These are phyloP conservation scores for Nymphaea colorata DNA, from an alignment of 164 flowering plant genomes.

Conservation along the genomic window DNA sequence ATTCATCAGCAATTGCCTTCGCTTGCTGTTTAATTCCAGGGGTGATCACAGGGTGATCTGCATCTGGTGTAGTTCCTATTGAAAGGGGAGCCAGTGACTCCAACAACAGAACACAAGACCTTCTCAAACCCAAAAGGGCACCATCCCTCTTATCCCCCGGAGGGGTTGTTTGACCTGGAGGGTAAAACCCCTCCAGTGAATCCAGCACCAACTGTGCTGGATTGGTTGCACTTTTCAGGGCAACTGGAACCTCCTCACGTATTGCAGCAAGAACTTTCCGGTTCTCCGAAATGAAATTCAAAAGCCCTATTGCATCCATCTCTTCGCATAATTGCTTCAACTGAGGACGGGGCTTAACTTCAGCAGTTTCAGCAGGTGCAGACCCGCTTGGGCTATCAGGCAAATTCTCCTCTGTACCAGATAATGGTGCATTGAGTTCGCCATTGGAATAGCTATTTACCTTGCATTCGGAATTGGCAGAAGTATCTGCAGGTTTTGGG, in stretches of 20 bases:
- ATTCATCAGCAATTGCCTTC: slow-evolving; percentile 64
- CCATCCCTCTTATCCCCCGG: slow-evolving; percentile 75
- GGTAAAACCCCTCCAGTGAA: slow-evolving; percentile 69
- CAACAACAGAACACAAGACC: slow-evolving; percentile 94
- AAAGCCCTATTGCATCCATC: slow-evolving; percentile 79
- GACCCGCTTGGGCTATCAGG: slow-evolving; percentile 18
- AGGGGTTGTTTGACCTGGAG: slow-evolving; percentile 23
- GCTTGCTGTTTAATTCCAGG: slow-evolving; percentile 54
- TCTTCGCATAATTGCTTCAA: slow-evolving; percentile 65
- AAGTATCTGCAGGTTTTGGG: slow-evolving; percentile 20
- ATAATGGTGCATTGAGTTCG: slow-evolving; percentile 22
- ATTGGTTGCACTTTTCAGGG: slow-evolving; percentile 52
- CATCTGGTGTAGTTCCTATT: slow-evolving; percentile 1
- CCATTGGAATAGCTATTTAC: slow-evolving; percentile 43
- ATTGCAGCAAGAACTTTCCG: slow-evolving; percentile 77
- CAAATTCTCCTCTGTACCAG: slow-evolving; percentile 27
- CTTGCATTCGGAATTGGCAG: slow-evolving; percentile 26
- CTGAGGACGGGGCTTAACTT: slow-evolving; percentile 40
- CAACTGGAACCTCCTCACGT: slow-evolving; percentile 76
- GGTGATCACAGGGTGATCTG: slow-evolving; percentile 29
- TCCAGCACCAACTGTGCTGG: slow-evolving; percentile 67
- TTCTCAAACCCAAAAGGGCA: slow-evolving; percentile 58
- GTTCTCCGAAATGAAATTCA: slow-evolving; percentile 85
- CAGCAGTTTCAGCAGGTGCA: slow-evolving; percentile 20
- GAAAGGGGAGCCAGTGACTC: slow-evolving; percentile 62